Percentiles rank a stretch among this genome's conserved stretches.
Conservation (phyloP, 2,329 filamentous ascomycete species). For the Talaromyces sp. region DNA sequence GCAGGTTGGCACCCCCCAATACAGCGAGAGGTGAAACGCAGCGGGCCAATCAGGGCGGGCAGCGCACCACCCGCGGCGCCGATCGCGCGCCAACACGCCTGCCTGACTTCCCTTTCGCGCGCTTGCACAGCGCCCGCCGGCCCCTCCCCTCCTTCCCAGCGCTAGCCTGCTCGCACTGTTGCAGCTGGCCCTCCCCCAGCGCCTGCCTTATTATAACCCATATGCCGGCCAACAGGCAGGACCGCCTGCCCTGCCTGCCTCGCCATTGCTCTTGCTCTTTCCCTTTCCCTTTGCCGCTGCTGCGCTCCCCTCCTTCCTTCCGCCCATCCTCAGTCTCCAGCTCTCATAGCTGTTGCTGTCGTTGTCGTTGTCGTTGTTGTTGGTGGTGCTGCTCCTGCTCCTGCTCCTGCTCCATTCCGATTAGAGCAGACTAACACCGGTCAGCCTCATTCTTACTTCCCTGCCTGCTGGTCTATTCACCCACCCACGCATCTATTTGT, state of each 20-base stretch:
- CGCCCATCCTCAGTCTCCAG: background rate
- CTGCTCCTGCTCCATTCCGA: background rate
- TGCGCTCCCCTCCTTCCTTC: background rate
- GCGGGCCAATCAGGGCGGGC: background rate
- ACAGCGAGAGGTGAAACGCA: background rate
- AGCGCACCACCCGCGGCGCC: conserved; percentile 21
- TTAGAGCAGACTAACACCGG: no score
- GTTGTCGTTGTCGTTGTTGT: background rate
- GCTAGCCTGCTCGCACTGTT: conserved; percentile 9
- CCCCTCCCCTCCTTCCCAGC: conserved; percentile 13
- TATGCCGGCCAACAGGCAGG: background rate
- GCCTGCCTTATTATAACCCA: background rate
- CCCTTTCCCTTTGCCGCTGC: no score
- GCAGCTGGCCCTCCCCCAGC: background rate
- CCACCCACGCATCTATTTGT: no score
- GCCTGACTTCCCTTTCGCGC: conserved; percentile 10
- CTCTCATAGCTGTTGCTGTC: background rate
- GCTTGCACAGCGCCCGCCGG: conserved; percentile 12
- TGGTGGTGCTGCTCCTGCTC: background rate
- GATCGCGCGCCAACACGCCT: conserved; percentile 32
- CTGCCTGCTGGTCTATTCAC: no score
- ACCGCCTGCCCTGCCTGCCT: background rate
- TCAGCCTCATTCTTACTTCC: background rate
- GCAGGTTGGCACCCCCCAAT: no score
- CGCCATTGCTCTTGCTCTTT: background rate